phyloP scores from a whole-genome alignment of 2,329 filamentous ascomycete species.

The Aspergillus brunneoviolaceus region DNA sequence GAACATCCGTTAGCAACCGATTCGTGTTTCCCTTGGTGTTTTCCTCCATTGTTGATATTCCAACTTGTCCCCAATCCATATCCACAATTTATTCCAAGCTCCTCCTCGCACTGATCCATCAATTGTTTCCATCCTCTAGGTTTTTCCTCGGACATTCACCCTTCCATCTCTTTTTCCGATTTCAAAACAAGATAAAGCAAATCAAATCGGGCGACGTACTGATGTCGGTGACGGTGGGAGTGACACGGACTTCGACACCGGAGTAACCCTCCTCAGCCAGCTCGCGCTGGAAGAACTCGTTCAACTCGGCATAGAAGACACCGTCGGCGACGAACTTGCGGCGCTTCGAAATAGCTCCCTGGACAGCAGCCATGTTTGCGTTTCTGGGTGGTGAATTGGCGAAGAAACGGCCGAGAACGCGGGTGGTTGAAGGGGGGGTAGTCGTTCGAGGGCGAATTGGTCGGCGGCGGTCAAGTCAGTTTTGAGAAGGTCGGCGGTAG shows the following conservation, averaged over 20 bases:
- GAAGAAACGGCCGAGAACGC: constrained; percentile 36
- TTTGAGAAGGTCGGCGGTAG: constrained; percentile 39
- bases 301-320: constrained; percentile 99
- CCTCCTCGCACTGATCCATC: neutral
- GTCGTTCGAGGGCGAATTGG: constrained; percentile 33
- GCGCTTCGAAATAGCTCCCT: constrained; percentile 54
- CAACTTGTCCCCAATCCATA: neutral
- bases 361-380: constrained; percentile 52
- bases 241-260: constrained; percentile 99
- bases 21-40: constrained; percentile 4
- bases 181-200: constrained; percentile 15
- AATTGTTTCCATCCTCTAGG: constrained; percentile 12
- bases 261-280: constrained; percentile 99
- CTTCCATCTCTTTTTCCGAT: neutral
- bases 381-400: constrained; percentile 36
- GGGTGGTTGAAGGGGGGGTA: constrained; percentile 26
- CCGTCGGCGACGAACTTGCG: constrained; percentile 88
- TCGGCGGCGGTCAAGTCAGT: constrained; percentile 30
- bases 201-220: constrained; percentile 51
- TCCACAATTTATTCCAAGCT: neutral
- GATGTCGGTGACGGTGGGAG: constrained; percentile 99
- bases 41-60: neutral
- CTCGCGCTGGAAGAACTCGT: constrained; percentile 99
- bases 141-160: constrained; percentile 12
- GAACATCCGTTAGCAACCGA: constrained; percentile 34